Evolutionary conservation across 2,329 filamentous ascomycete genomes (phyloP).

Genomic region (Cytospora paraplurivora): DNA sequence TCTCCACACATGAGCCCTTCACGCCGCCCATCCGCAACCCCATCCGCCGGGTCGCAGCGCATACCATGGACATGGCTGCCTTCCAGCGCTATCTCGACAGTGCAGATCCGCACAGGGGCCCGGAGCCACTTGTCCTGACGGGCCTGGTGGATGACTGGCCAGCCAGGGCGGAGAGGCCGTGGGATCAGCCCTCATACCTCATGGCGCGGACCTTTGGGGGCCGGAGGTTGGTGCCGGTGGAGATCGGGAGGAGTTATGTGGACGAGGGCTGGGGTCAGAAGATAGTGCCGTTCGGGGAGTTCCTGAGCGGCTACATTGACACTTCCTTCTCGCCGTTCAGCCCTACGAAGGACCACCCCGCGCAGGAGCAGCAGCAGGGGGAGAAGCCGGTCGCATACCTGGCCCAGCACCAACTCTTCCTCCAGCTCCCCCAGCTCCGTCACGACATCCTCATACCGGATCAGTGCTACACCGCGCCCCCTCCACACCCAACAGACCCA

Average conservation of each 20-base stretch:
- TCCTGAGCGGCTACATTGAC: constrained; percentile 65
- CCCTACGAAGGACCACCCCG: not conserved
- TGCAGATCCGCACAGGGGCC: constrained; percentile 41
- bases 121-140: constrained; percentile 69
- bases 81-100: constrained; percentile 65
- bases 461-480: constrained; percentile 75
- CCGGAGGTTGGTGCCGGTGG: constrained; percentile 78
- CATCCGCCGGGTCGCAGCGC: constrained; percentile 45
- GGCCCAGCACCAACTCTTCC: constrained; percentile 86
- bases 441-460: constrained; percentile 81
- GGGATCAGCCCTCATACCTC: constrained; percentile 75
- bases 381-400: constrained; percentile 68
- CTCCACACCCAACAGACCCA: constrained; percentile 50
- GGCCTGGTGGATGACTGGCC: constrained; percentile 73
- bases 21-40: constrained; percentile 46
- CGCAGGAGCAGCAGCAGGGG: constrained; percentile 3
- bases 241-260: constrained; percentile 85
- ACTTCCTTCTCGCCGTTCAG: constrained; percentile 31
- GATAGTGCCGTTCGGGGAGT: constrained; percentile 73
- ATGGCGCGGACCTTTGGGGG: constrained; percentile 74
- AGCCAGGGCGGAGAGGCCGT: constrained; percentile 66
- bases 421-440: constrained; percentile 75
- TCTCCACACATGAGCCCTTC: constrained; percentile 44
- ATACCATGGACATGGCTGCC: constrained; percentile 50
- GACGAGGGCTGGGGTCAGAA: constrained; percentile 83